phyloP scores from a whole-genome alignment of 1,139 yeast genomes.

The Pichia sp. region DNA sequence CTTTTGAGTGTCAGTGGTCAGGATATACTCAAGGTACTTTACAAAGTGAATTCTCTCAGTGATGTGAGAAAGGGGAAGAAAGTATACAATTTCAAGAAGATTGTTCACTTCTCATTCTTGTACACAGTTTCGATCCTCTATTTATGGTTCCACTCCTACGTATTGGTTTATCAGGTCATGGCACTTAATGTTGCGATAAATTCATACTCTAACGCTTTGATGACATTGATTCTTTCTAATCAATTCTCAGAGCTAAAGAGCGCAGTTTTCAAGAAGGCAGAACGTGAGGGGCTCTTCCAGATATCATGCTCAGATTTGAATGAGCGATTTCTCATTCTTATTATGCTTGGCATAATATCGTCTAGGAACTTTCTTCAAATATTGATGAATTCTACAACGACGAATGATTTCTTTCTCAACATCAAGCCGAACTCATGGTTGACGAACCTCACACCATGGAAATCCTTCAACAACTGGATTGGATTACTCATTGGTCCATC shows the following conservation, averaged over 20 bases:
- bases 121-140: conserved; percentile 39
- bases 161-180: conserved; percentile 77
- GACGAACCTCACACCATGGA: conserved; percentile 32
- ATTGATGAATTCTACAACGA: conserved; percentile 28
- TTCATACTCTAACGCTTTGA: conserved; percentile 85
- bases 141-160: conserved; percentile 59
- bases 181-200: conserved; percentile 92
- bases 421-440: conserved; percentile 49
- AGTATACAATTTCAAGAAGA: not conserved
- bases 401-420: conserved; percentile 26
- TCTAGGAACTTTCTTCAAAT: conserved; percentile 69
- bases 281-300: conserved; percentile 87
- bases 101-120: conserved; percentile 25
- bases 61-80: not conserved
- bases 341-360: conserved; percentile 74
- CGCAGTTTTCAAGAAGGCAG: conserved; percentile 83
- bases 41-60: too few species aligned
- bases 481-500: conserved; percentile 82
- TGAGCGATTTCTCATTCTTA: conserved; percentile 73
- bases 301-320: conserved; percentile 82
- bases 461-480: conserved; percentile 39
- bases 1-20: conserved; percentile 82
- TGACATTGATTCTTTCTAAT: conserved; percentile 75
- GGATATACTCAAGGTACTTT: conserved; percentile 59
- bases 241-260: conserved; percentile 90